Base-by-base conservation (phyloP, 306 rosid species). In the Prunus campanulata region DNA sequence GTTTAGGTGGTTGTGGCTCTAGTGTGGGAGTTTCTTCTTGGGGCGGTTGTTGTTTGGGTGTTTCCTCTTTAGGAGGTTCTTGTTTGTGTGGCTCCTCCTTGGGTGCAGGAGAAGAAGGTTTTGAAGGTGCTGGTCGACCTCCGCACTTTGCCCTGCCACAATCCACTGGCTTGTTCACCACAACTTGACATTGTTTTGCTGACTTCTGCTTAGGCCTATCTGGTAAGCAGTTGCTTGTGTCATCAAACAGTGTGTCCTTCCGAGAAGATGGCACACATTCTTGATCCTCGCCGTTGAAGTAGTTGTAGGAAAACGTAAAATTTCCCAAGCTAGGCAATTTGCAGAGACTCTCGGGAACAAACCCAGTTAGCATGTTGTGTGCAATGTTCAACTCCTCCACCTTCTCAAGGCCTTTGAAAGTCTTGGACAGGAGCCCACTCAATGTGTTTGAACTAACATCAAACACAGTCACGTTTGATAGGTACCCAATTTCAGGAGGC, bases 61-160 rank as follows among this genome's bases (percentile, higher is more conserved):
- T 44, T 32, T 61, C 66, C 5, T 62, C 67, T 11, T 62, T 62
- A 2, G 73, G 59, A 13, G 63, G 63, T 0, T 57, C 4, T 22
- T 57, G 27, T 22, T 48, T 70, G 14, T 62, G 65, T 60, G 65
- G 16, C 25, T 60, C 65, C 35, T 60, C 65, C 25, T 59, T 71
- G 3, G 84, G 83, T 20, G 65, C 18, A 5, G 76, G 77, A 25
- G 51, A 3, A 25, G 66, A 24, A 12, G 85, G 81, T 35, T 78
- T 78, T 49, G 78, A 8, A 1, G 80, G 73, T 4, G 48, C 1
- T 2, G 86, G 20, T 16, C 70, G 66, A 25, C 73, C 82, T n/a
- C 88, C 83, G 72, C 98, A 94, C 57, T 72, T 79, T 4, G 76
- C 71, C 86, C 87, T 90, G 76, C 88, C 68, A 25, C 98, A 94